phyloP scores from a whole-genome alignment of 148 eudicot species.

The Cornus kousa region DNA sequence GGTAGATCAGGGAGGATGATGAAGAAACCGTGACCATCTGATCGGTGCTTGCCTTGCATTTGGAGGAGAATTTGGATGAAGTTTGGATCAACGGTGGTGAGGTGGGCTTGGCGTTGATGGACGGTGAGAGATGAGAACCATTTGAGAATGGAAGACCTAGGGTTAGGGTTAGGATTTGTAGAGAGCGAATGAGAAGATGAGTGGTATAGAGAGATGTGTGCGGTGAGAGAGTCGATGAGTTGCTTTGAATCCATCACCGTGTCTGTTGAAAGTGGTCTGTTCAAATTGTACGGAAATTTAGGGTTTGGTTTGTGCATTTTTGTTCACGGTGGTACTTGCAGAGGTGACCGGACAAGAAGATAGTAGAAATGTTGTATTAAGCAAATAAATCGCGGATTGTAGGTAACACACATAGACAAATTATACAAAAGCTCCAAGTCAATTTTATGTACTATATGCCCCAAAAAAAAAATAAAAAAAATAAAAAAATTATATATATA shows the following conservation, averaged over 20 bases:
- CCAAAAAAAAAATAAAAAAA: too few relatives aligned
- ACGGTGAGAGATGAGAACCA: constrained; percentile 78
- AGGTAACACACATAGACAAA: too few relatives aligned
- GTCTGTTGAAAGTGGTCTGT: neutral
- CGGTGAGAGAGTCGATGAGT: constrained; percentile 68
- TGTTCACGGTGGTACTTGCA: neutral
- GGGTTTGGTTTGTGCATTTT: neutral
- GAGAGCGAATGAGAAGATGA: constrained; percentile 14
- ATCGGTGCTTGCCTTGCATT: constrained; percentile 50
- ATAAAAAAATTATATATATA: too few relatives aligned
- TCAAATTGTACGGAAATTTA: neutral
- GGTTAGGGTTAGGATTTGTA: constrained; percentile 34
- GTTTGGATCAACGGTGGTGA: constrained; percentile 52
- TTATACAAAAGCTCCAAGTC: too few relatives aligned
- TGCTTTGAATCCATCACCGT: constrained; percentile 51
- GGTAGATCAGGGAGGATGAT: constrained; percentile 69
- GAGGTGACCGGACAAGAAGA: neutral
- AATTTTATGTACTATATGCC: too few relatives aligned
- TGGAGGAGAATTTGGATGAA: constrained; percentile 62
- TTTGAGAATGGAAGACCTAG: constrained; percentile 47
- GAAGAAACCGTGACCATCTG: constrained; percentile 51
- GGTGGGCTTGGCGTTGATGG: constrained; percentile 67
- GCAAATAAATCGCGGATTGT: too few relatives aligned
- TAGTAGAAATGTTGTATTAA: too few relatives aligned
- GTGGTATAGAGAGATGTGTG: constrained; percentile 84